These are phyloP conservation scores for Byssochlamys sp. DNA, from an alignment of 2,329 filamentous ascomycete species.

Conservation along the genomic window DNA sequence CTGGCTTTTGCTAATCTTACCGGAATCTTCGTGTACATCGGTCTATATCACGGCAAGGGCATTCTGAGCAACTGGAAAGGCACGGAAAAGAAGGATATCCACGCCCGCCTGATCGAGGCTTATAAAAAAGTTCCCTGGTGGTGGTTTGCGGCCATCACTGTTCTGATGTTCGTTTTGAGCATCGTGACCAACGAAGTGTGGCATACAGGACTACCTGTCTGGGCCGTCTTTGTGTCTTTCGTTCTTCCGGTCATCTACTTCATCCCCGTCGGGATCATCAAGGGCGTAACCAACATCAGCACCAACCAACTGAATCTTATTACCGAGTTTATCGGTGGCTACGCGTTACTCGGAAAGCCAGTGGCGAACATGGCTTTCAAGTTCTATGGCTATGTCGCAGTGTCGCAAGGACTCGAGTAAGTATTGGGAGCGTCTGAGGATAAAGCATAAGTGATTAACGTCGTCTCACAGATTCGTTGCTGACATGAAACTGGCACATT, in stretches of 20 bases:
- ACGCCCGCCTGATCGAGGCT: slow-evolving; percentile 33
- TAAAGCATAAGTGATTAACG: not conserved
- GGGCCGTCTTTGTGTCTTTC: slow-evolving; percentile 38
- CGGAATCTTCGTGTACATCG: slow-evolving; percentile 39
- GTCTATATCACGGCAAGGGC: slow-evolving; percentile 29
- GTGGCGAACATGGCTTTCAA: slow-evolving; percentile 56
- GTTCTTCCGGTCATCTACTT: slow-evolving; percentile 39
- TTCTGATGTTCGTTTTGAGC: slow-evolving; percentile 28
- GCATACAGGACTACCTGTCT: slow-evolving; percentile 37
- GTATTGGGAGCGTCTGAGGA: slow-evolving; percentile 3
- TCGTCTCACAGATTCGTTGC: slow-evolving; percentile 49
- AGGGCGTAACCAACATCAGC: slow-evolving; percentile 41
- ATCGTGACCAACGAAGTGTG: slow-evolving; percentile 34
- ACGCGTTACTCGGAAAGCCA: slow-evolving; percentile 38
- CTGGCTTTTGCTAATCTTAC: slow-evolving; percentile 59
- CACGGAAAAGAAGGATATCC: slow-evolving; percentile 29
- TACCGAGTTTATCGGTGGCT: slow-evolving; percentile 42
- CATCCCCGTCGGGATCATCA: slow-evolving; percentile 40
- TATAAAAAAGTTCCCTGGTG: slow-evolving; percentile 37
- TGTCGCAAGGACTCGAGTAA: slow-evolving; percentile 50
- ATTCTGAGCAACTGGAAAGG: slow-evolving; percentile 27
- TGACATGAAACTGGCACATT: slow-evolving; percentile 55
- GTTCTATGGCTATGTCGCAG: slow-evolving; percentile 60
- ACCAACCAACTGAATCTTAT: slow-evolving; percentile 41
- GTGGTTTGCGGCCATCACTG: slow-evolving; percentile 36